phyloP scores from a whole-genome alignment of 371 early-diverging fungal species.

The Mortierella sp. region DNA sequence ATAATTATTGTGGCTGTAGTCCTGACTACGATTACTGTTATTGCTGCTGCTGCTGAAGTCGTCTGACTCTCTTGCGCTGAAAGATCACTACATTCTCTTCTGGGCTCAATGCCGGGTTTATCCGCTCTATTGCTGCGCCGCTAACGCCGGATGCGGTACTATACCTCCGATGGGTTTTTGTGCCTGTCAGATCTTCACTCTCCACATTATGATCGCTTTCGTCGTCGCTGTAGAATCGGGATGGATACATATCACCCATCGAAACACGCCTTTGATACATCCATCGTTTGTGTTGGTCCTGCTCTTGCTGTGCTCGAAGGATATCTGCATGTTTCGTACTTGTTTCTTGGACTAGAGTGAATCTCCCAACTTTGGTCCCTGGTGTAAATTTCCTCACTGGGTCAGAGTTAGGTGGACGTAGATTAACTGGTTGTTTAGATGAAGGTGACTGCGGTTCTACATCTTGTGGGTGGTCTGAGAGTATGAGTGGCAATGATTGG shows the following conservation, averaged over 20 bases:
- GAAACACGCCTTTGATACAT: conserved; percentile 17
- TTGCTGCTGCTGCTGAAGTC: neutral
- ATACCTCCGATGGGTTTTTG: neutral
- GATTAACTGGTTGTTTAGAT: neutral
- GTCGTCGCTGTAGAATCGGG: neutral
- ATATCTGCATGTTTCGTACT: conserved; percentile 26
- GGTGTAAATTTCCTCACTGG: conserved; percentile 25
- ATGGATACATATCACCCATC: conserved; percentile 2
- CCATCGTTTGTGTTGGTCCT: conserved; percentile 7
- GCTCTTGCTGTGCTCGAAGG: conserved; percentile 18
- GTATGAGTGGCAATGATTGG: conserved; percentile 11
- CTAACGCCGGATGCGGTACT: neutral
- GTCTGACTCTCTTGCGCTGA: conserved; percentile 30
- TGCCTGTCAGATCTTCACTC: neutral
- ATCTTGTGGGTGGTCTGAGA: neutral
- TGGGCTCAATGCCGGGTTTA: conserved; percentile 18
- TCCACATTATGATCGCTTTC: neutral
- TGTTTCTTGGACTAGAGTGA: conserved; percentile 41
- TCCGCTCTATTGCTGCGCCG: neutral
- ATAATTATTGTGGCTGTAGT: neutral
- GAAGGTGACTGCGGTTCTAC: neutral
- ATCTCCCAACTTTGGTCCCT: conserved; percentile 52
- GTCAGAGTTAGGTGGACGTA: conserved; percentile 9
- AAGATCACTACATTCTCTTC: conserved; percentile 49
- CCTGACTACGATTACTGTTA: neutral